These are phyloP conservation scores for Boletus bicolor DNA, from an alignment of 768 basidiomycete species.

Conservation along the genomic window DNA sequence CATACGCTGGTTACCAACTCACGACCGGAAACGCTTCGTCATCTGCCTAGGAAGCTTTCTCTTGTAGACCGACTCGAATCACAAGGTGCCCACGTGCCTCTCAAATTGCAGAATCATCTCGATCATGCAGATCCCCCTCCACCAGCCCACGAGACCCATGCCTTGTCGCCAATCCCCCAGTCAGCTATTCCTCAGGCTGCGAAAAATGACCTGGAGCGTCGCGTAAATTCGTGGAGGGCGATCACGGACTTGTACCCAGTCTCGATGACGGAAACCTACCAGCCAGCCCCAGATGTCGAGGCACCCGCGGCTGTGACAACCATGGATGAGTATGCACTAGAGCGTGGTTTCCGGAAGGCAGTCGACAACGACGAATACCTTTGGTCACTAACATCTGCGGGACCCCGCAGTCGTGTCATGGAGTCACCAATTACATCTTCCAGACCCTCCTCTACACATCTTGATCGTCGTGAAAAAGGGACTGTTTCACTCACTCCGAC, in stretches of 20 bases:
- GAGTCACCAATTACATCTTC: conserved; percentile 39
- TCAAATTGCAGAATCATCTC: conserved; percentile 19
- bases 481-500: conserved; percentile 49
- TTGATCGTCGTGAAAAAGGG: conserved; percentile 48
- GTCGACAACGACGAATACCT: conserved; percentile 55
- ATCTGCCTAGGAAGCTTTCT: conserved; percentile 64
- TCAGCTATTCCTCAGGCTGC: conserved; percentile 54
- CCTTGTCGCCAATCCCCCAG: conserved; percentile 61
- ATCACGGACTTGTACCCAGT: conserved; percentile 49
- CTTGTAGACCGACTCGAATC: conserved; percentile 63
- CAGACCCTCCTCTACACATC: conserved; percentile 50
- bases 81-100: conserved; percentile 37
- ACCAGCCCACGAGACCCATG: conserved; percentile 29
- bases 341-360: not conserved
- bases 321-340: conserved; percentile 26
- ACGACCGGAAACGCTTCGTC: conserved; percentile 39
- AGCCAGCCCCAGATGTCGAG: conserved; percentile 10
- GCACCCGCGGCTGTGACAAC: conserved; percentile 15
- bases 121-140: conserved; percentile 16
- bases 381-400: conserved; percentile 65
- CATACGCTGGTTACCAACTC: conserved; percentile 11
- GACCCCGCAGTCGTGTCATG: conserved; percentile 47
- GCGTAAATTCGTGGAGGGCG: conserved; percentile 67
- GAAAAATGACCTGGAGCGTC: conserved; percentile 49
- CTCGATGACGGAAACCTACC: conserved; percentile 40